Evolutionary conservation across 2,329 filamentous ascomycete genomes (phyloP), one percentile per base, ranked within the genome.

Genomic region (Botryotinia narcissicola): DNA sequence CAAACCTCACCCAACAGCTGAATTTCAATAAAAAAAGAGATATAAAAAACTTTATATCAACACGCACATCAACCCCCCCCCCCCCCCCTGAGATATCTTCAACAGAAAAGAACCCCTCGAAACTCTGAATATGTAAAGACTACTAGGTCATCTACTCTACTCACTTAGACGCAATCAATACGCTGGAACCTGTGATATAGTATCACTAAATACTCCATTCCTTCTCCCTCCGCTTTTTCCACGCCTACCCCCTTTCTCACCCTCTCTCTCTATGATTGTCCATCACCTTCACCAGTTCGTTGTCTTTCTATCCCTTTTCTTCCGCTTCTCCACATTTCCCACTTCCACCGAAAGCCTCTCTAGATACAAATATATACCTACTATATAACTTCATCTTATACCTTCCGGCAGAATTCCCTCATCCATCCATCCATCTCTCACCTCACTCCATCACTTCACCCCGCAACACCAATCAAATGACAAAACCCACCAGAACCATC

Each of bases 61-160:
- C 2, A 18, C 1, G n/a, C n/a, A 16, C n/a, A 1, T 54, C 14
- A 16, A 54, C 0, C 0, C 5, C 51, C 51, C n/a, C 14, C 0
- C 51, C n/a, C n/a, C n/a, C n/a, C n/a, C n/a, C n/a, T n/a, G 8
- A 54, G n/a, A 29, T n/a, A n/a, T 51, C 48, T 7, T 51, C 10
- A 51, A 16, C 12, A n/a, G 25, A 51, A 51, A 25, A 10, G 4
- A 16, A 16, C 2, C 12, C 48, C 25, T n/a, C 12, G 6, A 3
- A n/a, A 18, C 3, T 29, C 0, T 18, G 18, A 6, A 57, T 32
- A 29, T 3, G 12, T 54, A 54, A 8, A 29, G 51, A 57, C 51
- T 57, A 32, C n/a, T 57, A 18, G 29, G 51, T 57, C 51, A 29
- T 32, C 16, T 32, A 57, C n/a, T 29, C 14, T 18, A 57, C 6